These are phyloP conservation scores for Scedosporium dehoogii DNA, from an alignment of 2,329 filamentous ascomycete genomes.

Conservation along the genomic window DNA sequence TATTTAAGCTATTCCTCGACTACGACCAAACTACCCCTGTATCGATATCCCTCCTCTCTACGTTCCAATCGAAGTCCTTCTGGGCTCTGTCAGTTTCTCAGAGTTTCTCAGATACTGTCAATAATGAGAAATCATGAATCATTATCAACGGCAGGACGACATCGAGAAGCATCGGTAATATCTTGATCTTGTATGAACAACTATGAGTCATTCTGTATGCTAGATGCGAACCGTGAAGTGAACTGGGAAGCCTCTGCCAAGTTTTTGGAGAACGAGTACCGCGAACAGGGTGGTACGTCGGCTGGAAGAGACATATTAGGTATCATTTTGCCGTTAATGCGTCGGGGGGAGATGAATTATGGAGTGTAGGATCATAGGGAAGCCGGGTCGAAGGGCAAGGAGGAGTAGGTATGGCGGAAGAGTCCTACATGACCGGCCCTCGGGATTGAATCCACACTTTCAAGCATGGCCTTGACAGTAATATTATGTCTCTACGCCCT, in stretches of 20 bases:
- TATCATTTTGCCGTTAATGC: too few species aligned
- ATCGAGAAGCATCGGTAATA: background rate
- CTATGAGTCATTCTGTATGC: conserved; percentile 2
- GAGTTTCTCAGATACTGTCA: background rate
- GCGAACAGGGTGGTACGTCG: background rate
- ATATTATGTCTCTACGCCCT: too few species aligned
- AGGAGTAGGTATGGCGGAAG: too few species aligned
- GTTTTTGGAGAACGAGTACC: background rate
- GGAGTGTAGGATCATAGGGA: too few species aligned
- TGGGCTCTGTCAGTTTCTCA: background rate
- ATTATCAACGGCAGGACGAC: background rate
- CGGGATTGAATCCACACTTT: too few species aligned
- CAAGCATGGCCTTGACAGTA: too few species aligned
- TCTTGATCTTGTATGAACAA: background rate
- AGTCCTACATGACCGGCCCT: too few species aligned
- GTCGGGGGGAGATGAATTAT: too few species aligned
- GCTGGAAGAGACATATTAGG: too few species aligned
- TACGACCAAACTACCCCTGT: background rate
- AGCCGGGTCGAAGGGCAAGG: too few species aligned
- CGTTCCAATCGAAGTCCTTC: background rate
- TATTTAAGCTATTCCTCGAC: background rate
- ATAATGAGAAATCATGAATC: background rate
- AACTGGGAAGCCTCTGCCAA: background rate
- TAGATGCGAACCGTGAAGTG: background rate
- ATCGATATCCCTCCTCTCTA: background rate